Conservation (phyloP, 2,329 filamentous ascomycete genomes). For the Tolypocladium sp. region DNA sequence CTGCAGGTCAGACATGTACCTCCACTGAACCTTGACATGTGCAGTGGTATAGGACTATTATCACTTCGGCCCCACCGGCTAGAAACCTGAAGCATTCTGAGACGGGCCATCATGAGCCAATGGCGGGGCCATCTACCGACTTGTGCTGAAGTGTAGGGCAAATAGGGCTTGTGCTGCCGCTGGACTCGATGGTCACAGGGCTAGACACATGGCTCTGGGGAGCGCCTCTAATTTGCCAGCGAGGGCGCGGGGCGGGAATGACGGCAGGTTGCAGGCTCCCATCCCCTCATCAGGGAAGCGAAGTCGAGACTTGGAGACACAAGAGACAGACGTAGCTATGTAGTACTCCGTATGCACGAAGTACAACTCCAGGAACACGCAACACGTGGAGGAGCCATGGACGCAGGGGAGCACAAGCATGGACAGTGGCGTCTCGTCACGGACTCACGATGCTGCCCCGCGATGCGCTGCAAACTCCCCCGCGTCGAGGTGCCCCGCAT, state of each 20-base stretch:
- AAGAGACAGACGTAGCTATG: not conserved
- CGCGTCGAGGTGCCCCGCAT: not conserved
- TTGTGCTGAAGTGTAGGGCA: slow-evolving; percentile 14
- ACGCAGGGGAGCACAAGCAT: too few relatives aligned
- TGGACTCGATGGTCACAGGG: not conserved
- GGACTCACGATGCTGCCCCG: not conserved
- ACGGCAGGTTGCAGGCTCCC: not conserved
- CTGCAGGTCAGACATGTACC: not conserved
- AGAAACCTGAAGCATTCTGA: not conserved
- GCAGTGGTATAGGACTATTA: not conserved
- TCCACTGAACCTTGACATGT: not conserved
- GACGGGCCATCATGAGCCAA: slow-evolving; percentile 11
- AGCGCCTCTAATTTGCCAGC: not conserved
- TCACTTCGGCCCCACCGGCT: not conserved
- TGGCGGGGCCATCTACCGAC: slow-evolving; percentile 10
- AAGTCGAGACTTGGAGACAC: too few relatives aligned
- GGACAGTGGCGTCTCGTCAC: too few relatives aligned
- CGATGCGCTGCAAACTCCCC: not conserved
- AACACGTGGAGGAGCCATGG: not conserved
- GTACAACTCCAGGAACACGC: not conserved
- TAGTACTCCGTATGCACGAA: not conserved
- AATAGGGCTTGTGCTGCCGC: slow-evolving; percentile 11
- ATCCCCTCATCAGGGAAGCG: not conserved
- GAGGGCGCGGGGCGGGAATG: not conserved
- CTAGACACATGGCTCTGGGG: not conserved